phyloP scores from a whole-genome alignment of 164 flowering plant species.

The Macadamia integrifolia region DNA sequence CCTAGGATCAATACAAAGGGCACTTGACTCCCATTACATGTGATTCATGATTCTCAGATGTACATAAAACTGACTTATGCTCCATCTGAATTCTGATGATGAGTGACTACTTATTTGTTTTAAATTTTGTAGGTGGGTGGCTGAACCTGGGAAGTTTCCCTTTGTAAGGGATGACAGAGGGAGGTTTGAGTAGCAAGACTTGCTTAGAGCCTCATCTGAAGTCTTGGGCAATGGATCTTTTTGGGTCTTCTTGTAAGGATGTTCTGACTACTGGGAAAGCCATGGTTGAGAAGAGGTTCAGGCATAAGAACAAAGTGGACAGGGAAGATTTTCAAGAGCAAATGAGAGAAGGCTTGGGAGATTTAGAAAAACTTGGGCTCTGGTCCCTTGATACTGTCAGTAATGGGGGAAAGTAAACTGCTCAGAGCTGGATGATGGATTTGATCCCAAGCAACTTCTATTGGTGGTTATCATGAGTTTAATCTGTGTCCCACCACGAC shows the following conservation, averaged over 20 bases:
- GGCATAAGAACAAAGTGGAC: constrained; percentile 66
- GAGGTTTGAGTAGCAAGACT: constrained; percentile 45
- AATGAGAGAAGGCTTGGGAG: constrained; percentile 65
- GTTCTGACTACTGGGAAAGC: constrained; percentile 37
- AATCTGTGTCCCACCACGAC: no score
- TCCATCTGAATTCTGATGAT: no score
- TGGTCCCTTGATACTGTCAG: no score
- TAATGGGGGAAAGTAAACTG: no score
- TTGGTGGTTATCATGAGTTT: no score
- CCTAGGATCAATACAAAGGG: no score
- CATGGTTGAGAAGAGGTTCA: constrained; percentile 77
- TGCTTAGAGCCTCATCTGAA: constrained; percentile 57
- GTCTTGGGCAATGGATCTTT: constrained; percentile 47
- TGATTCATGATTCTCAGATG: no score
- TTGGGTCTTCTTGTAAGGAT: constrained; percentile 82
- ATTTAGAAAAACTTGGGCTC: constrained; percentile 9
- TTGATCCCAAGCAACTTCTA: no score
- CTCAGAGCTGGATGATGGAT: no score
- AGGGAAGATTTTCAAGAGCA: constrained; percentile 79
- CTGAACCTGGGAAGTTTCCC: constrained; percentile 21
- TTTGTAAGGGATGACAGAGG: constrained; percentile 44
- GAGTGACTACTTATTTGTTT: no score
- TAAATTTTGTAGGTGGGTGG: background rate
- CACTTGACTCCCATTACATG: no score
- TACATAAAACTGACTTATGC: no score